These are phyloP conservation scores for Leccinum longicurvipes DNA, from an alignment of 768 basidiomycete genomes.

Conservation along the genomic window DNA sequence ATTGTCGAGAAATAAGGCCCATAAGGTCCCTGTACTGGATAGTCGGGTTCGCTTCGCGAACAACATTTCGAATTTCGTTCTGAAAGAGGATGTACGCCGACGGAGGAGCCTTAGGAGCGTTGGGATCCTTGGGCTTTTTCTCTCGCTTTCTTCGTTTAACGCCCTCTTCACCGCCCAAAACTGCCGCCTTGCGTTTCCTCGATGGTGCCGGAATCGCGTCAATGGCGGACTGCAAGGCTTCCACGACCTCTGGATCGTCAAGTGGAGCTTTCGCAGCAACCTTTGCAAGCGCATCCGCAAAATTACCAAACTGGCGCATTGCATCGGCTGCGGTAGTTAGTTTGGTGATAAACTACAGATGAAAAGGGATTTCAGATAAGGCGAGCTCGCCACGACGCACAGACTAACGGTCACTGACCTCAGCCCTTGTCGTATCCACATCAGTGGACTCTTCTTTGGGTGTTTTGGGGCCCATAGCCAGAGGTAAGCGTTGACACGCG, in stretches of 20 bases:
- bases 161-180: conserved; percentile 34
- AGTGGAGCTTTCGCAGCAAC: conserved; percentile 40
- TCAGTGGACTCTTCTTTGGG: conserved; percentile 26
- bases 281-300: conserved; percentile 59
- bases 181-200: conserved; percentile 52
- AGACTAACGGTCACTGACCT: conserved; percentile 31
- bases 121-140: conserved; percentile 80
- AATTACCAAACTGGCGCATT: conserved; percentile 59
- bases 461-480: conserved; percentile 25
- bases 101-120: conserved; percentile 91
- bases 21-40: conserved; percentile 73
- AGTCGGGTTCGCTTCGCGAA: conserved; percentile 62
- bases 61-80: conserved; percentile 76
- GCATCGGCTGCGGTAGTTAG: conserved; percentile 56
- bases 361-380: conserved; percentile 22
- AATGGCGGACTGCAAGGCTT: conserved; percentile 27
- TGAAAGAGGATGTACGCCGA: conserved; percentile 95
- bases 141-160: conserved; percentile 35
- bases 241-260: conserved; percentile 30
- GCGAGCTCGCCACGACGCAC: conserved; percentile 7
- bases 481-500: conserved; percentile 23
- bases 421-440: conserved; percentile 26
- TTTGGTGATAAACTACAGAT: conserved; percentile 50
- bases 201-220: conserved; percentile 31
- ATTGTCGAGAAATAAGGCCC: conserved; percentile 65